Evolutionary conservation across 371 early-diverging fungal species (phyloP).

Genomic region (Dinochytrium kinnereticum): DNA sequence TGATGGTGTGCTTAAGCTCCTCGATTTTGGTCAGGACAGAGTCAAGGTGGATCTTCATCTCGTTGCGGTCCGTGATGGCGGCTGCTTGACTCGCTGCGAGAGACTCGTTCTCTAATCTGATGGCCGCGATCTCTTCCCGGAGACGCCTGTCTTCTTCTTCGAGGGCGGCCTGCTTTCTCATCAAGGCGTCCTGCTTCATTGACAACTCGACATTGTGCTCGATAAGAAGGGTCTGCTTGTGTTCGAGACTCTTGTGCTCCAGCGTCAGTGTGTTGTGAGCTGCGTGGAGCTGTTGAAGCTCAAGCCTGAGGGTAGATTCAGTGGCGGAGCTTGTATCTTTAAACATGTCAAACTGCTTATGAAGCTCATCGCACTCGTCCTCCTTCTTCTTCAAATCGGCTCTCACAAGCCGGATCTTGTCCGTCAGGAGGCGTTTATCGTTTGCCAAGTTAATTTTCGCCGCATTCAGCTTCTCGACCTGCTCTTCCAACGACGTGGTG

Average conservation of each 20-base stretch:
- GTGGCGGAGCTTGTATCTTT: constrained; percentile 29
- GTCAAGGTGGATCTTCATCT: constrained; percentile 47
- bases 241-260: constrained; percentile 37
- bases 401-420: constrained; percentile 45
- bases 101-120: constrained; percentile 17
- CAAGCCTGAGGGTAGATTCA: constrained; percentile 30
- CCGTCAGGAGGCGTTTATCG: constrained; percentile 54
- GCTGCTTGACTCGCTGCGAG: constrained; percentile 23
- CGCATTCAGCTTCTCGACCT: constrained; percentile 47
- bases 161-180: constrained; percentile 21
- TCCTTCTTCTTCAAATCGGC: constrained; percentile 41
- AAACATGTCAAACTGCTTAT: constrained; percentile 28
- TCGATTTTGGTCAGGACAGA: constrained; percentile 42
- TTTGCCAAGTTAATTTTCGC: constrained; percentile 46
- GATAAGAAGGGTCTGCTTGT: constrained; percentile 28
- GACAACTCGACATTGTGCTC: constrained; percentile 38
- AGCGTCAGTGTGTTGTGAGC: constrained; percentile 29
- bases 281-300: constrained; percentile 23
- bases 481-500: constrained; percentile 40
- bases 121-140: constrained; percentile 17
- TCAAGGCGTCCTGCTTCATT: constrained; percentile 21
- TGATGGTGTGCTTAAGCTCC: constrained; percentile 42
- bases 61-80: constrained; percentile 22
- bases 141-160: constrained; percentile 5
- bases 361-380: constrained; percentile 39